A percentile compares a stretch with the other conserved stretches of the same genome.
Evolutionary conservation across 140 eudicot genomes (phyloP).

Genomic region (Anethum foeniculum): DNA sequence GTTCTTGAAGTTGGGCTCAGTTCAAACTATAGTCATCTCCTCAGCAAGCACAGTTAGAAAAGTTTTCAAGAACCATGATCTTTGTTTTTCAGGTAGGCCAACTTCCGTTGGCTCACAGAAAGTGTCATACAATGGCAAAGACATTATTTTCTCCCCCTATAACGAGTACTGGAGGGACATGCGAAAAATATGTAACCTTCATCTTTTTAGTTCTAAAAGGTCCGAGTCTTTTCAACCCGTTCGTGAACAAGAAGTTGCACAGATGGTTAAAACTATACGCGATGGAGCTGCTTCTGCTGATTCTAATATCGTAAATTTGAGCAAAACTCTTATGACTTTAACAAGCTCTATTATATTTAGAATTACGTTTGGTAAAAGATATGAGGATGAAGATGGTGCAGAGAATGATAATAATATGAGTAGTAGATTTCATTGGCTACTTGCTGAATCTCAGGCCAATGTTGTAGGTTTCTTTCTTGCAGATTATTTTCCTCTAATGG

Average conservation of each 20-base stretch:
- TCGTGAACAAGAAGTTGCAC: no score
- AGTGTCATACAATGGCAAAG: no score
- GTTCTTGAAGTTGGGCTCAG: background rate
- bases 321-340: background rate
- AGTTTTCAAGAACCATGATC: background rate
- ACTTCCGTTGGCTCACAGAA: no score
- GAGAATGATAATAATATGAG: background rate
- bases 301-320: background rate
- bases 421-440: background rate
- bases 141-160: no score
- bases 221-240: no score
- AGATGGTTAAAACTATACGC: background rate
- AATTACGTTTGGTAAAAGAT: background rate
- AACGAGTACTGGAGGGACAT: no score
- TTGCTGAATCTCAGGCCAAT: background rate
- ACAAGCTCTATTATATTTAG: background rate
- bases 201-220: no score
- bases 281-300: background rate
- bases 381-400: background rate
- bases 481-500: slow-evolving; percentile 4
- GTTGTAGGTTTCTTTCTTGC: background rate
- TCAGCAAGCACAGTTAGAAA: background rate
- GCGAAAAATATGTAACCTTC: no score
- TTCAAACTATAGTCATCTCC: background rate
- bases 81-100: no score